Percentiles rank a stretch among this genome's conserved stretches.
Evolutionary conservation across 2,329 filamentous ascomycete species (phyloP).

Genomic region (Aspergillus carbonarius): DNA sequence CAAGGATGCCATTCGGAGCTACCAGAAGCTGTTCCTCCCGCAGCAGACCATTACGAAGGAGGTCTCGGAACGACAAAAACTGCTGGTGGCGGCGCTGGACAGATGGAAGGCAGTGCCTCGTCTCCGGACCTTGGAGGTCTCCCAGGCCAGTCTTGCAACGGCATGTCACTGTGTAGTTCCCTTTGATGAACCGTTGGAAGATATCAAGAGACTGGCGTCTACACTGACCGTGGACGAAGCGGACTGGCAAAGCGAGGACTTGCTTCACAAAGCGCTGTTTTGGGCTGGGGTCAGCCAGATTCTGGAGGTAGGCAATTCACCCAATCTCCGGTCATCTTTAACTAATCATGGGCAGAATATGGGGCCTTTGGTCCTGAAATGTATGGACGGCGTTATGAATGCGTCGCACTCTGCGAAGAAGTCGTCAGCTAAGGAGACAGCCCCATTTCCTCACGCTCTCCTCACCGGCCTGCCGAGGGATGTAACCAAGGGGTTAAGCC

Average conservation of each 20-base stretch:
- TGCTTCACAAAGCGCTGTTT: neutral
- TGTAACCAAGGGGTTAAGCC: neutral
- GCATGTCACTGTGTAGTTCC: neutral
- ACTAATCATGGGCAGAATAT: neutral
- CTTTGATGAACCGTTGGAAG: neutral
- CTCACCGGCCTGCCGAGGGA: neutral
- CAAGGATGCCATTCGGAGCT: neutral
- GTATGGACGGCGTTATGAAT: neutral
- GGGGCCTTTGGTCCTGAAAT: neutral
- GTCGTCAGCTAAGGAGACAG: neutral
- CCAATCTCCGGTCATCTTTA: rapidly evolving
- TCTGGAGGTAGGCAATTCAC: neutral
- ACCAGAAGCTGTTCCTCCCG: neutral
- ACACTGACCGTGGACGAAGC: neutral
- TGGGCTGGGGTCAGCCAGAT: neutral
- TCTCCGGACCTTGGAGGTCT: neutral
- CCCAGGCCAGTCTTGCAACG: neutral
- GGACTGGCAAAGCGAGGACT: neutral
- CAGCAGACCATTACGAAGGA: neutral
- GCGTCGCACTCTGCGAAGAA: neutral
- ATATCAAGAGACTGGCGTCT: neutral
- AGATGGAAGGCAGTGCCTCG: neutral
- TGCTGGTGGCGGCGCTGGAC: neutral
- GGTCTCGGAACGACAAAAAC: neutral
- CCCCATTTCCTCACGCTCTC: neutral